Percentiles rank a stretch among this genome's conserved stretches.
These are phyloP conservation scores for Prunus mume DNA, from an alignment of 306 rosid genomes.

Conservation along the genomic window DNA sequence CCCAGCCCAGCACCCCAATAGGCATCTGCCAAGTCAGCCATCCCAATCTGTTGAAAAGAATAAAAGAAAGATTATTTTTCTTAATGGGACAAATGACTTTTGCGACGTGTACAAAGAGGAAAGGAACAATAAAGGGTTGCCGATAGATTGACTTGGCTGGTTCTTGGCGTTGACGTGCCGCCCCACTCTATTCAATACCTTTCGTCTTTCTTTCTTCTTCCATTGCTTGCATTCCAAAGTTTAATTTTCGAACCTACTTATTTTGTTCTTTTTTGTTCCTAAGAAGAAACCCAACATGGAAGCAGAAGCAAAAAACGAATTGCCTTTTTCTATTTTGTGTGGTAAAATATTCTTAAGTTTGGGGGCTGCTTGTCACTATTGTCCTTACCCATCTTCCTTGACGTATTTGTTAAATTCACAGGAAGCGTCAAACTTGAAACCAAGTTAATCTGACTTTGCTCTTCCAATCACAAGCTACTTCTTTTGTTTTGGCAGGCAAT, in stretches of 20 bases:
- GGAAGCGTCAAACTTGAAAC: neutral
- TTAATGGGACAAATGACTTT: neutral
- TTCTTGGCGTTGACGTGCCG: conserved; percentile 39
- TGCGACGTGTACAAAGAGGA: conserved; percentile 6
- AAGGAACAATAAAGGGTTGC: neutral
- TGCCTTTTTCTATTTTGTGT: neutral
- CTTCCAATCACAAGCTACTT: neutral
- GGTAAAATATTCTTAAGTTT: neutral
- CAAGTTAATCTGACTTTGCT: neutral
- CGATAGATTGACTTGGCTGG: neutral
- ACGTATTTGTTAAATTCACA: neutral
- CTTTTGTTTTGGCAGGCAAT: neutral
- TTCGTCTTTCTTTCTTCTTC: conserved; percentile 32
- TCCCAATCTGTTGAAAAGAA: neutral
- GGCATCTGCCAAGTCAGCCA: neutral
- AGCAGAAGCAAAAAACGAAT: too few species aligned
- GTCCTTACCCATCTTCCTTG: neutral
- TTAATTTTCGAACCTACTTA: neutral
- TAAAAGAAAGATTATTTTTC: neutral
- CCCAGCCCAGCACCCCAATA: neutral
- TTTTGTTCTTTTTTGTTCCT: neutral
- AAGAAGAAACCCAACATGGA: neutral
- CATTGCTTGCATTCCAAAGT: conserved; percentile 1
- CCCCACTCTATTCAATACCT: conserved; percentile 40
- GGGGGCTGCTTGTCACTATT: neutral